Base-by-base conservation (phyloP, 2,329 filamentous ascomycete genomes). In the Talaromyces sp. region DNA sequence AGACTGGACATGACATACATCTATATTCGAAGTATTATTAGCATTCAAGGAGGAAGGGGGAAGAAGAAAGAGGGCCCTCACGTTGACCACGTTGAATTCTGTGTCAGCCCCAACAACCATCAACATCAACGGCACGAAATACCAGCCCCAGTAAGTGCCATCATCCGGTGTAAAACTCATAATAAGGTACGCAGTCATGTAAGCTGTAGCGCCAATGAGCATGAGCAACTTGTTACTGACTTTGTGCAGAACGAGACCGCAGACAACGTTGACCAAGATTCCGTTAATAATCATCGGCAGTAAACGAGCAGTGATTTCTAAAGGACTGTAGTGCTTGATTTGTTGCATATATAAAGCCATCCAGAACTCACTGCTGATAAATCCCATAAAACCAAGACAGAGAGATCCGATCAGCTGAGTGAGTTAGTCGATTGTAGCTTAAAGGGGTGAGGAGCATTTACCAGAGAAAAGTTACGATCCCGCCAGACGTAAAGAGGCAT, bases 1-100 rank as follows among this genome's bases (percentile, higher is more conserved):
- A 90, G 83, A 0, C 85, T 86, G 3, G 86, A 87, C 81, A 90
- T 86, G 62, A 90, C 87, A 68, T 90, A 90, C 84, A 90, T 88
- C 82, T 87, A 67, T 45, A 65, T 59, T 39, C 27, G 19, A 19
- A 43, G 19, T 27, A 49, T 27, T 1, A 47, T 58, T 25, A 54
- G 50, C 27, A 19, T 54, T 35, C 27, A 35, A n/a, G 19, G 52
- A 1, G 3, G 52, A 6, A 19, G 19, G n/a, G 27, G 19, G 52
- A 1, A 7, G 52, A 6, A 15, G 11, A 31, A 9, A 27, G 17
- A 19, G 11, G 0, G 13, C 3, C 77, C 84, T 69, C 73, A 87
- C 85, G 70, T 91, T 90, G 3, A 86, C 84, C 25, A 90, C 88
- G 66, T 90, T 89, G 74, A 90, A 90, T 65, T 90, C 85, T 39